Conservation (phyloP, 495 filamentous ascomycete species). For the Aspergillus bridgeri region DNA sequence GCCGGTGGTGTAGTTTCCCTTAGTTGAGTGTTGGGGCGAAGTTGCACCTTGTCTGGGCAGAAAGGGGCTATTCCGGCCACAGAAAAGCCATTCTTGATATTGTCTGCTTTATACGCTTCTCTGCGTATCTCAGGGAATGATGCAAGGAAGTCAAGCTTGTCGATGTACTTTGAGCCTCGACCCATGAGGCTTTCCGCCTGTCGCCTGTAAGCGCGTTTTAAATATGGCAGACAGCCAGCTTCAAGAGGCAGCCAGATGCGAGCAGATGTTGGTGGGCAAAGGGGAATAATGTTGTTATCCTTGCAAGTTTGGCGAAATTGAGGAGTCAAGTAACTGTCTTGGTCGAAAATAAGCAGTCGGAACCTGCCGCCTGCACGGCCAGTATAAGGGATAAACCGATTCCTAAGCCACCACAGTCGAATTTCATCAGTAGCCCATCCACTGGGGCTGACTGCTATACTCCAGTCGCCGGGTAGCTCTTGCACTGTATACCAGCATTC, state of each 20-base stretch:
- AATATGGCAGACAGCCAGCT: neutral
- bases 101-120: neutral
- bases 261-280: neutral
- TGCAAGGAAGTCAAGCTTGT: slow-evolving; percentile 3
- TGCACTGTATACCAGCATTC: neutral
- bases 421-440: slow-evolving; percentile 3
- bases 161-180: neutral
- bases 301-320: slow-evolving; percentile 1
- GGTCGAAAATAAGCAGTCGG: slow-evolving; percentile 2
- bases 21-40: neutral
- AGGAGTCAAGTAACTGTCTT: slow-evolving; percentile 1
- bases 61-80: neutral
- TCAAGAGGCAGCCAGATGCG: slow-evolving; percentile 2
- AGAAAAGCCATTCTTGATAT: slow-evolving; percentile 4
- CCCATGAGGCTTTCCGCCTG: neutral
- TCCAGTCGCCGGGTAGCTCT: neutral
- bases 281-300: neutral
- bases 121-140: neutral
- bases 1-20: neutral
- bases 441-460: neutral
- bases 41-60: slow-evolving; percentile 1
- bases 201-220: slow-evolving; percentile 2
- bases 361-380: neutral
- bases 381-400: neutral
- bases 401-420: slow-evolving; percentile 1